Evolutionary conservation across 345 rosid genomes (phyloP).

Genomic region (Ceriops zippeliana): DNA sequence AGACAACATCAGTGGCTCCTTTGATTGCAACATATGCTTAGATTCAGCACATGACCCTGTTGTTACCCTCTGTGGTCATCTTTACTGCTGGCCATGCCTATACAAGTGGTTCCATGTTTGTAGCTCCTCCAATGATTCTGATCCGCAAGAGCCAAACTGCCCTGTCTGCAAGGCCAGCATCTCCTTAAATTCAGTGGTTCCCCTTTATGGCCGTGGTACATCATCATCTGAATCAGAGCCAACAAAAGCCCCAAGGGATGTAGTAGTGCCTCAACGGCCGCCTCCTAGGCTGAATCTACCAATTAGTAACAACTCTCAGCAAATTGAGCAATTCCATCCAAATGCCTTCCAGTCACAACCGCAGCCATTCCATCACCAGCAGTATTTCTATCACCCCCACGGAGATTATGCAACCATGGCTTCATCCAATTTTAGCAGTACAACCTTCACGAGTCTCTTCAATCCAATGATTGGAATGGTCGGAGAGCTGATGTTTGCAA

Average conservation of each 20-base stretch:
- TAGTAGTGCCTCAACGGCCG: slow-evolving; percentile 17
- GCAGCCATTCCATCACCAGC: slow-evolving; percentile 26
- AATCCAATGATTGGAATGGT: slow-evolving; percentile 57
- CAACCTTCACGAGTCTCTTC: slow-evolving; percentile 36
- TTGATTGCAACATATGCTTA: slow-evolving; percentile 34
- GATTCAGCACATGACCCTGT: slow-evolving; percentile 33
- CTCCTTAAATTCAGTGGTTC: slow-evolving; percentile 20
- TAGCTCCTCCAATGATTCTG: slow-evolving; percentile 14
- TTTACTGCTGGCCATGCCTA: slow-evolving; percentile 37
- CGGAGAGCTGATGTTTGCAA: slow-evolving; percentile 37
- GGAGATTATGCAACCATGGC: slow-evolving; percentile 26
- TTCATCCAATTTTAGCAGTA: slow-evolving; percentile 14
- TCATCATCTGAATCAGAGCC: slow-evolving; percentile 3
- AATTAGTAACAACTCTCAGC: slow-evolving; percentile 4
- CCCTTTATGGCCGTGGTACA: slow-evolving; percentile 26
- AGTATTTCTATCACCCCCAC: slow-evolving; percentile 25
- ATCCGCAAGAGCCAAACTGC: slow-evolving; percentile 21
- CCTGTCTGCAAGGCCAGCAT: slow-evolving; percentile 34
- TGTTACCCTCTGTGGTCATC: slow-evolving; percentile 35
- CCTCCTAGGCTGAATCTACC: slow-evolving; percentile 4
- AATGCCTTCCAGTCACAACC: slow-evolving; percentile 21
- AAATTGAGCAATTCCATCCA: slow-evolving; percentile 23
- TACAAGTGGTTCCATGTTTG: slow-evolving; percentile 29
- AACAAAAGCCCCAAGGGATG: slow-evolving; percentile 1
- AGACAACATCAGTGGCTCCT: slow-evolving; percentile 1